Percentiles rank a stretch among this genome's conserved stretches.
Conservation (phyloP, 768 basidiomycete species). For the Hypholoma sublateritium region DNA sequence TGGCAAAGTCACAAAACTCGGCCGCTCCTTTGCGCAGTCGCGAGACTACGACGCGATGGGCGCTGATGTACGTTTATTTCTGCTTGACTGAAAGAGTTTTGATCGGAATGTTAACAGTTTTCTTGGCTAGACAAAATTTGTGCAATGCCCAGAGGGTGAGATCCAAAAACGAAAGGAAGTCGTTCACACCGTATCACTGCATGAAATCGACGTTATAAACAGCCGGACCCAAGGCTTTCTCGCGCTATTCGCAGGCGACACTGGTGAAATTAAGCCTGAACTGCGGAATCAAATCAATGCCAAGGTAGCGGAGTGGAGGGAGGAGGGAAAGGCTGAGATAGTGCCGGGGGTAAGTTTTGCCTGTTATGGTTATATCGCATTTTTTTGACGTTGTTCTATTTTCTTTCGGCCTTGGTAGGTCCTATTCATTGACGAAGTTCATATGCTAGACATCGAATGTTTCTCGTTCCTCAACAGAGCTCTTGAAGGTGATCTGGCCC, state of each 20-base stretch:
- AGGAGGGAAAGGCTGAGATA: slow-evolving; percentile 98
- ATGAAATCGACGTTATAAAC: slow-evolving; percentile 99
- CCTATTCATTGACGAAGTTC: slow-evolving; percentile 98
- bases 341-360: slow-evolving; percentile 80
- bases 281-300: slow-evolving; percentile 94
- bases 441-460: slow-evolving; percentile 99
- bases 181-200: slow-evolving; percentile 94
- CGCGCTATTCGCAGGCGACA: slow-evolving; percentile 92
- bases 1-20: slow-evolving; percentile 94
- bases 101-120: slow-evolving; percentile 4
- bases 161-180: slow-evolving; percentile 97
- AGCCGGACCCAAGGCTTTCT: slow-evolving; percentile 98
- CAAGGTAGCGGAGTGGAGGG: slow-evolving; percentile 96
- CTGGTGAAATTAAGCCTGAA: slow-evolving; percentile 98
- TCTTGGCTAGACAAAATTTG: slow-evolving; percentile 83
- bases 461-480: slow-evolving; percentile 98
- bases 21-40: slow-evolving; percentile 94
- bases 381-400: slow-evolving; percentile 7
- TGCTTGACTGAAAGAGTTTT: slow-evolving; percentile 4
- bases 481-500: slow-evolving; percentile 89
- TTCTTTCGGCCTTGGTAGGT: slow-evolving; percentile 49
- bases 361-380: background rate
- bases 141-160: slow-evolving; percentile 97
- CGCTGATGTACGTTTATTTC: slow-evolving; percentile 73
- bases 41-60: slow-evolving; percentile 99